Evolutionary conservation across 805 yeast species (phyloP), one percentile per base, ranked within the genome.

Genomic region (Komagataella kurtzmanii): DNA sequence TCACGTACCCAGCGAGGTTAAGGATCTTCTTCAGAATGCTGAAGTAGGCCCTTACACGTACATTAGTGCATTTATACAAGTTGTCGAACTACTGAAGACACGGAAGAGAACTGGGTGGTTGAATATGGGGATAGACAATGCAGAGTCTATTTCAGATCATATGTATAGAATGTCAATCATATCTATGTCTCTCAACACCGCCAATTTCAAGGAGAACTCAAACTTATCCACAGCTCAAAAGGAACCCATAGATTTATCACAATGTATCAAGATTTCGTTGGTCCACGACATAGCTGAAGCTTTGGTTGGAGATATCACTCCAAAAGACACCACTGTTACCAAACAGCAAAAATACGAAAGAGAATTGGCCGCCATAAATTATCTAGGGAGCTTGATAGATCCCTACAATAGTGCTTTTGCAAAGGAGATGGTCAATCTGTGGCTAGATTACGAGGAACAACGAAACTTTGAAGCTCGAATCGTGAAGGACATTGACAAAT

Each of bases 31-130:
- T 44, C 51, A 55, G 6, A 54, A 61, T 10, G 49, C 53, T 30
- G 47, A 24, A 8, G 30, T 46, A 44, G 50, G 54, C 2, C 59
- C 59, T 19, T 63, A 61, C 50, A 57, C 60, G 53, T 62, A 62
- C 53, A 61, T 67, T 44, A 59, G 57, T 53, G 68, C 68, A 24
- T 68, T 68, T 49, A 65, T 66, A 49, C 88, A 87, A 61, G 77
- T 88, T 36, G 77, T 88, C 0, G 75, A 83, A 50, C 72, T 81
- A 40, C 72, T 91, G 58, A 91, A 91, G 66, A 71, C 80, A 3
- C 91, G 88, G 61, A 81, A 76, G 58, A 76, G 99, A 63, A 91
- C 99, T 0, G 99, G 99, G 2, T 91, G 98, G 98, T 66, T 91
- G 18, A 91, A 88, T 62, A 80, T 79, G 60, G 75, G 78, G 8